Percentiles rank a stretch among this genome's conserved stretches.
phyloP scores from a whole-genome alignment of 169 alveolate species.

The Plasmodium knowlesi region DNA sequence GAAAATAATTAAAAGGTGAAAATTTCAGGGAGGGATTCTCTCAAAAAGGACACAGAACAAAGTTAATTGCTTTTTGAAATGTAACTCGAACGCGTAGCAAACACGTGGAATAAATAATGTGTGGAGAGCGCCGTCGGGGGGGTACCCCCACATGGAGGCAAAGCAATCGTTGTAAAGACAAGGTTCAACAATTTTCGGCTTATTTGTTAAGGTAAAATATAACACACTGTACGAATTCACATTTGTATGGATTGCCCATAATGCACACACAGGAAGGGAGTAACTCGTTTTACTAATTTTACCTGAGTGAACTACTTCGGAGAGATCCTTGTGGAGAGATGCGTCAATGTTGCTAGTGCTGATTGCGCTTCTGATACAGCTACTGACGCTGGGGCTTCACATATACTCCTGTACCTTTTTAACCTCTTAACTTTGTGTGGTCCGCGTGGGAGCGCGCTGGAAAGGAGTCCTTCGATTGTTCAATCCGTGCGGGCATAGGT shows the following conservation, averaged over 20 bases:
- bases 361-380: not conserved
- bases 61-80: too few species aligned
- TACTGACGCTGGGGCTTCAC: not conserved
- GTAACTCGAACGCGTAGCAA: too few species aligned
- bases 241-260: not conserved
- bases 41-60: too few species aligned
- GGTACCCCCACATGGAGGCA: not conserved
- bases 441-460: not conserved
- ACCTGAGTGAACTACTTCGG: not conserved
- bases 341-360: not conserved
- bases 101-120: not conserved
- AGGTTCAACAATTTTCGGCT: too few species aligned
- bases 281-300: not conserved
- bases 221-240: not conserved
- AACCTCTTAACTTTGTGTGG: not conserved
- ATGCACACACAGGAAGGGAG: not conserved
- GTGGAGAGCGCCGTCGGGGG: not conserved
- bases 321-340: not conserved
- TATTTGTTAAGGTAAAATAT: not conserved
- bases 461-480: not conserved
- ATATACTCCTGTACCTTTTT: not conserved
- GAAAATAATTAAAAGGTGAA: too few species aligned
- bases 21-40: too few species aligned
- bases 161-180: not conserved
- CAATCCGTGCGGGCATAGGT: not conserved